phyloP scores from a whole-genome alignment of 2,329 filamentous ascomycete species.

The Ophiocordyceps robertsii region DNA sequence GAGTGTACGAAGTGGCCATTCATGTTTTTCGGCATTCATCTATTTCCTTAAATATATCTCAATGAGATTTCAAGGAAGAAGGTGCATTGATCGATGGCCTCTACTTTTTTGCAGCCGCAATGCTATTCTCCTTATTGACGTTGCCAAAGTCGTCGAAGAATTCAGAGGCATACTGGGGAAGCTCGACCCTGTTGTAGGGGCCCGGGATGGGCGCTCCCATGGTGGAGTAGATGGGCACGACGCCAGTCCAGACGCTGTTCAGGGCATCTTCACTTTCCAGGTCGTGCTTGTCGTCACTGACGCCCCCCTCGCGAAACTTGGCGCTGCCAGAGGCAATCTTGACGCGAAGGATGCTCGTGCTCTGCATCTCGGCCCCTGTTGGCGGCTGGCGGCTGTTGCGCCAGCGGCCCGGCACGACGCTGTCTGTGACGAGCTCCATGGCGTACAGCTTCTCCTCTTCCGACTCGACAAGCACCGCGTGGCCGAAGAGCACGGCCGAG shows the following conservation, averaged over 20 bases:
- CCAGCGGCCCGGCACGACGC: slow-evolving; percentile 58
- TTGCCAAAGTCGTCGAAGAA: slow-evolving; percentile 25
- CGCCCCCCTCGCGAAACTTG: background rate
- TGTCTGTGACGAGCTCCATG: slow-evolving; percentile 66
- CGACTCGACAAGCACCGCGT: slow-evolving; percentile 54
- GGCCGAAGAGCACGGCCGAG: slow-evolving; percentile 64
- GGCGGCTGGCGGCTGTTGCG: slow-evolving; percentile 55
- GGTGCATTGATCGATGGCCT: background rate
- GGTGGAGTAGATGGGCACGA: slow-evolving; percentile 1
- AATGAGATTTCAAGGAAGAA: background rate
- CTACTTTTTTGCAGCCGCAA: slow-evolving; percentile 12
- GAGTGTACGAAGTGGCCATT: too few relatives aligned
- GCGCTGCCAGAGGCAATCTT: slow-evolving; percentile 1
- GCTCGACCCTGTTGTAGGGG: slow-evolving; percentile 42
- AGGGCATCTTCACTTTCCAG: background rate
- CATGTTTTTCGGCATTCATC: too few relatives aligned
- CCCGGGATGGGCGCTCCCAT: slow-evolving; percentile 43
- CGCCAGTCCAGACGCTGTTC: background rate
- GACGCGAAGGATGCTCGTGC: slow-evolving; percentile 1
- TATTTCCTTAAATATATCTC: too few relatives aligned
- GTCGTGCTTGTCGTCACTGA: slow-evolving; percentile 6
- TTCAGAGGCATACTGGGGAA: slow-evolving; percentile 48
- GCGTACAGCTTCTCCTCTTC: slow-evolving; percentile 62
- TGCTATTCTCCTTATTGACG: slow-evolving; percentile 14
- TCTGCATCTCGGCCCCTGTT: slow-evolving; percentile 19